phyloP scores from a whole-genome alignment of 192 early-diverging fungal species.

The Kappamyces sp. region DNA sequence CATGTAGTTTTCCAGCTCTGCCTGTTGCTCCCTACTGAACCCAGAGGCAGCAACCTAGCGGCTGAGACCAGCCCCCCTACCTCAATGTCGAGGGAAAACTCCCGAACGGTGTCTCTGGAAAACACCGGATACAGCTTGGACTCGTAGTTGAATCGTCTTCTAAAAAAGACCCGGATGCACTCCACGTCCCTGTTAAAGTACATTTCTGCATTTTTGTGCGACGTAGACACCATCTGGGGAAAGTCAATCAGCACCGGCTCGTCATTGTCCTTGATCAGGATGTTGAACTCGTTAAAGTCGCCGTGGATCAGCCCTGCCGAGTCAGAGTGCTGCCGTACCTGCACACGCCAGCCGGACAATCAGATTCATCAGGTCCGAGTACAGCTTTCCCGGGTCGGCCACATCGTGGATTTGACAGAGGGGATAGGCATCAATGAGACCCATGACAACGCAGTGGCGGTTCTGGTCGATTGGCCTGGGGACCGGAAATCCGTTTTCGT shows the following conservation, averaged over 20 bases:
- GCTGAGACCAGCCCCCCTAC: no score
- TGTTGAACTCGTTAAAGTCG: constrained; percentile 99
- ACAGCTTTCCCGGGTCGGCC: constrained; percentile 84
- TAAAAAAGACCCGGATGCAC: constrained; percentile 93
- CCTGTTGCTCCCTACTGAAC: constrained; percentile 85
- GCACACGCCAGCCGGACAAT: constrained; percentile 90
- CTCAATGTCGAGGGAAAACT: constrained; percentile 91
- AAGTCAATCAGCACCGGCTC: constrained; percentile 95
- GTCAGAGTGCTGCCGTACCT: no score
- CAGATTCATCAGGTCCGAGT: constrained; percentile 90
- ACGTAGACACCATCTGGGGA: constrained; percentile 99
- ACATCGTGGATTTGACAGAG: constrained; percentile 86
- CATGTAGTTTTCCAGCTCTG: constrained; percentile 73
- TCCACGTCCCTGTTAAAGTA: constrained; percentile 99
- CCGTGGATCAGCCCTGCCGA: constrained; percentile 98
- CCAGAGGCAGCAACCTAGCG: constrained; percentile 96
- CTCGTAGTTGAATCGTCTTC: constrained; percentile 85
- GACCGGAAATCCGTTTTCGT: constrained; percentile 95
- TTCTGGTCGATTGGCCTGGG: constrained; percentile 88
- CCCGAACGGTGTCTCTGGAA: constrained; percentile 64
- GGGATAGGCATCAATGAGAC: constrained; percentile 87
- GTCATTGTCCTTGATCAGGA: constrained; percentile 74
- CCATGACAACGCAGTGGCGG: constrained; percentile 97
- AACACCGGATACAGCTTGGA: constrained; percentile 88
- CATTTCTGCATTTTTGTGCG: constrained; percentile 90